Evolutionary conservation across 139 green algal species (phyloP), one percentile per base, ranked within the genome.

Genomic region (Chlamydomonas sp.): DNA sequence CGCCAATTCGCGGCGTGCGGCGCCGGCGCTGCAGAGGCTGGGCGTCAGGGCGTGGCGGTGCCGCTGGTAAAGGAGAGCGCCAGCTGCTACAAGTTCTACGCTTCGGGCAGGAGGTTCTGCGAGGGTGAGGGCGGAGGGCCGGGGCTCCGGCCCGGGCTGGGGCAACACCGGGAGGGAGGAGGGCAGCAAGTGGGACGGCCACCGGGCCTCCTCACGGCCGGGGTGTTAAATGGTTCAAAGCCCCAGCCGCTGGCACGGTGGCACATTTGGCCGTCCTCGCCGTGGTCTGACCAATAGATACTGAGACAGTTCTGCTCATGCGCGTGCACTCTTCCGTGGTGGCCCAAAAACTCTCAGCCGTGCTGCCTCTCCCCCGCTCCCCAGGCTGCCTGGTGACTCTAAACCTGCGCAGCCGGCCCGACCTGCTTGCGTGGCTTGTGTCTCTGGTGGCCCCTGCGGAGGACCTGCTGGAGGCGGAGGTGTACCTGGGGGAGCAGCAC

Each of bases 31-130:
- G 2, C 69, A 62, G 15, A 18, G 5, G 18, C 59, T 60, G 60
- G 31, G 31, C 31, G 31, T 49, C 0, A 49, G 20, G 68, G 69
- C 59, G 6, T 10, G 1, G 69, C 69, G 2, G 17, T 69, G 4
- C 58, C 69, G 59, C 81, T 86, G 31, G 3, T 86, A 1, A 86
- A 79, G 81, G 89, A 92, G 85, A 78, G 31, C 63, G 15, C 78
- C 14, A 79, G 63, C 20, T 4, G 79, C 3, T 92, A 78, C 85
- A 92, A 92, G 80, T 84, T 90, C 72, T 92, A 92, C 63, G 89
- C 83, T 8, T 85, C 72, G 49, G 89, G 89, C 1, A 64, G 89
- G 60, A 80, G 89, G 7, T 49, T 87, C 80, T 92, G 89, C 85
- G 58, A 92, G 78, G 85, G 31, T 49, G 31, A 49, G 31, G 31